Evolutionary conservation across 768 basidiomycete species (phyloP), one percentile per base, ranked within the genome.

Genomic region (Hydnomerulius pinastri): DNA sequence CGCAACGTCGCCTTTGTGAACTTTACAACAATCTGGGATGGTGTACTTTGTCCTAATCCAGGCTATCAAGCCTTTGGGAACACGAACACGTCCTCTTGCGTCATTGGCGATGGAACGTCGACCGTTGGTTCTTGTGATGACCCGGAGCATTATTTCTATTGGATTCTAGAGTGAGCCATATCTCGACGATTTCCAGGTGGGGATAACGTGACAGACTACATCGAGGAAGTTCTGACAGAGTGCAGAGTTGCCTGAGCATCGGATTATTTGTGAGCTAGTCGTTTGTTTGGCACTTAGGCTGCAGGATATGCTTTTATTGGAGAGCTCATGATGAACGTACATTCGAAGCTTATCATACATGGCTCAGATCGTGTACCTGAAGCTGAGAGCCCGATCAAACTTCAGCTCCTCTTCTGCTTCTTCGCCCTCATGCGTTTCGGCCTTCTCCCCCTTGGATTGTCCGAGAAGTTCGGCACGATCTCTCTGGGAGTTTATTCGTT

Each of bases 311-410:
- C n/a, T n/a, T n/a, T n/a, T n/a, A n/a, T n/a, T n/a, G n/a, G n/a
- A n/a, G n/a, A n/a, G n/a, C n/a, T n/a, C n/a, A n/a, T n/a, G n/a
- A n/a, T n/a, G n/a, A n/a, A n/a, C n/a, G n/a, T n/a, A n/a, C n/a
- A n/a, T n/a, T n/a, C n/a, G n/a, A n/a, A n/a, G n/a, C n/a, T n/a
- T n/a, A n/a, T n/a, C n/a, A n/a, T n/a, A n/a, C n/a, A n/a, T n/a
- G n/a, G 20, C 21, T 60, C 52, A 75, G 24, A 75, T 39, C 4
- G 75, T 78, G 58, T 84, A 83, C 46, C 78, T 66, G 56, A 85
- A 83, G 56, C 80, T 79, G 2, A 79, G 80, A 3, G 82, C 79
- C 43, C 76, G 71, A 53, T 85, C 81, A 2, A n/a, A n/a, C n/a
- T 11, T 21, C 20, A 7, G 10, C 20, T 23, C 8, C 54, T 70